These are phyloP conservation scores for Phytophthora multivora DNA, from an alignment of 352 stramenopile species.

Conservation along the genomic window DNA sequence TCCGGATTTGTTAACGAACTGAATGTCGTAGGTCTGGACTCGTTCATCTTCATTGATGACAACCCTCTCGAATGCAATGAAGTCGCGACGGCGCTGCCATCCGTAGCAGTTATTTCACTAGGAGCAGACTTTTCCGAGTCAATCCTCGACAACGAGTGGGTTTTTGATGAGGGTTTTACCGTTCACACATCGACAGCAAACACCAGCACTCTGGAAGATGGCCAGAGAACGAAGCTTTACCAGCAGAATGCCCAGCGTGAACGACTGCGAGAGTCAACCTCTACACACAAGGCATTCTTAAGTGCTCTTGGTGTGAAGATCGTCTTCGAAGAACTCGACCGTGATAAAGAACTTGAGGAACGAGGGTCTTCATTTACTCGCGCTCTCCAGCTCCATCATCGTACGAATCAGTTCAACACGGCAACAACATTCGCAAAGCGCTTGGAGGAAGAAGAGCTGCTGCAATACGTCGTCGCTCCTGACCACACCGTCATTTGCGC, in stretches of 20 bases:
- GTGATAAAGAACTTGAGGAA: constrained; percentile 15
- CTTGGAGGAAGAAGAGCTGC: constrained; percentile 36
- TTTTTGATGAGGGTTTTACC: constrained; percentile 44
- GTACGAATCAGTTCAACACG: constrained; percentile 78
- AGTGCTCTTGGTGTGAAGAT: constrained; percentile 75
- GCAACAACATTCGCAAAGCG: constrained; percentile 56
- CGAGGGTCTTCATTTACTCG: constrained; percentile 40
- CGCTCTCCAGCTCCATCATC: constrained; percentile 68
- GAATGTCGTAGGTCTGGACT: constrained; percentile 47
- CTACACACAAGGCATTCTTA: constrained; percentile 61
- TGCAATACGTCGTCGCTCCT: constrained; percentile 25
- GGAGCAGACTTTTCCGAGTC: constrained; percentile 35
- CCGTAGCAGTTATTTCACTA: constrained; percentile 57
- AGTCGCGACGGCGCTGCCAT: constrained; percentile 49
- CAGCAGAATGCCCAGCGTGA: constrained; percentile 53
- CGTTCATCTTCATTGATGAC: constrained; percentile 78
- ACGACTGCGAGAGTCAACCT: constrained; percentile 32
- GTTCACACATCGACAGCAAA: constrained; percentile 4
- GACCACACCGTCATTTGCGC: constrained; percentile 47
- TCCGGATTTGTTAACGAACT: not conserved
- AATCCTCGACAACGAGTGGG: constrained; percentile 56
- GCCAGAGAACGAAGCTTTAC: constrained; percentile 59
- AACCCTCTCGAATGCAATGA: constrained; percentile 74
- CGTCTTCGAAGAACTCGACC: constrained; percentile 53
- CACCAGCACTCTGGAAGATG: constrained; percentile 48